Conservation (phyloP, 192 early-diverging fungal species). For the Coemansia sp. region DNA sequence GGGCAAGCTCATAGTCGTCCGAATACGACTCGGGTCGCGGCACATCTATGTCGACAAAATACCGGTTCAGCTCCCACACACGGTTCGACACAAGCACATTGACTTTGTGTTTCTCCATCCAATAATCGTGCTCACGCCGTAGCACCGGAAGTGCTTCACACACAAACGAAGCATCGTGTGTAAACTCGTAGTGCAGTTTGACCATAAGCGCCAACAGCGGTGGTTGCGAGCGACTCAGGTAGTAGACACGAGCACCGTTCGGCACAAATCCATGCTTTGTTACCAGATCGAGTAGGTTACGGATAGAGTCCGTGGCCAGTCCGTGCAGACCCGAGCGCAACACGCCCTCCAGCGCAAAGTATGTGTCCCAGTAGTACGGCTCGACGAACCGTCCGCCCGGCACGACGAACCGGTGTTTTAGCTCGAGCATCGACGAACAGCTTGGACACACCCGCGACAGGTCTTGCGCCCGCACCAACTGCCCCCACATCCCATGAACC, state of each 20-base stretch:
- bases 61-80: slow-evolving; percentile 47
- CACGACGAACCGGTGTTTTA: slow-evolving; percentile 63
- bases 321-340: slow-evolving; percentile 55
- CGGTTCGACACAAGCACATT: slow-evolving; percentile 13
- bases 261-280: slow-evolving; percentile 66
- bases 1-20: slow-evolving; percentile 57
- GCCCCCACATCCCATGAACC: slow-evolving; percentile 60
- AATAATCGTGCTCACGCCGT: slow-evolving; percentile 61
- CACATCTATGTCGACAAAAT: slow-evolving; percentile 52
- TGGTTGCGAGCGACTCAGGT: slow-evolving; percentile 72
- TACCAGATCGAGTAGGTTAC: slow-evolving; percentile 61
- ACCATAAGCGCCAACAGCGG: slow-evolving; percentile 71
- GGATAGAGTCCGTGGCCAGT: slow-evolving; percentile 55
- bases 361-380: slow-evolving; percentile 76
- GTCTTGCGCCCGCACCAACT: slow-evolving; percentile 59
- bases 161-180: slow-evolving; percentile 52
- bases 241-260: slow-evolving; percentile 73
- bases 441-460: slow-evolving; percentile 52
- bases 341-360: slow-evolving; percentile 65
- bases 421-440: slow-evolving; percentile 59
- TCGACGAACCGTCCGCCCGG: slow-evolving; percentile 73
- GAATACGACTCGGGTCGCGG: slow-evolving; percentile 69
- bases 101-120: slow-evolving; percentile 57
- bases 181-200: slow-evolving; percentile 55
- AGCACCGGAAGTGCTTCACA: slow-evolving; percentile 54